Evolutionary conservation across 2,329 filamentous ascomycete genomes (phyloP), one percentile per base, ranked within the genome.

Genomic region (Alternaria consortialis): DNA sequence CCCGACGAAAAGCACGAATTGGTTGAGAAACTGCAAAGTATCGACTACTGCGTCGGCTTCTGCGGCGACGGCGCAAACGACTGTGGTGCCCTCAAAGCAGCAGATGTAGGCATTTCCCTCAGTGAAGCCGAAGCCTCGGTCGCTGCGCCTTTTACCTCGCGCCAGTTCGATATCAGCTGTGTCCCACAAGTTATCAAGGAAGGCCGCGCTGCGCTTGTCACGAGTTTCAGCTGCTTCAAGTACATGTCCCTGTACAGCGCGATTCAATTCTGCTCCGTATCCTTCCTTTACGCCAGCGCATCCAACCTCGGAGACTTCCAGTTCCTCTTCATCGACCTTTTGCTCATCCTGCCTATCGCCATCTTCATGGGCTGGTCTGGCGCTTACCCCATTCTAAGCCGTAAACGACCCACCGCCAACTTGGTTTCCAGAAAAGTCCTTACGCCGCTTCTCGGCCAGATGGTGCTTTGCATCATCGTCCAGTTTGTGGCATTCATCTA

Each of bases 281-380:
- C 91, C 84, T 97, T 99, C 76, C 85, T 99, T 15, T 99, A 99
- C 79, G 92, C 93, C 7, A 93, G 90, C 7, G 96, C 91, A 11
- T 97, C 92, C 8, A 99, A 99, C 75, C 84, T 99, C 6, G 96
- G 95, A 51, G 95, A 99, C 78, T 98, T 99, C 75, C 95, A 98
- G 84, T 99, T 97, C 77, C 85, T 99, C 4, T 98, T 94, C 79
- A 98, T 99, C 74, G 95, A 99, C 72, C 84, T 99, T 13, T 84
- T 91, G 4, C 87, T 99, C 58, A 99, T 99, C 73, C 83, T 99
- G 3, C 95, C 95, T 5, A 97, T 99, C 71, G 95, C 95, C 25
- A 92, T 99, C 60, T 98, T 98, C 78, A 99, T 99, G 95, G 94
- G 95, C 68, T 98, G 96, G 95, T 93, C 92, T 25, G 93, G 91